A percentile compares a stretch with the other conserved stretches of the same genome.
These are phyloP conservation scores for Caryopteris hybrid DNA, from an alignment of 305 asterid species.

Conservation along the genomic window DNA sequence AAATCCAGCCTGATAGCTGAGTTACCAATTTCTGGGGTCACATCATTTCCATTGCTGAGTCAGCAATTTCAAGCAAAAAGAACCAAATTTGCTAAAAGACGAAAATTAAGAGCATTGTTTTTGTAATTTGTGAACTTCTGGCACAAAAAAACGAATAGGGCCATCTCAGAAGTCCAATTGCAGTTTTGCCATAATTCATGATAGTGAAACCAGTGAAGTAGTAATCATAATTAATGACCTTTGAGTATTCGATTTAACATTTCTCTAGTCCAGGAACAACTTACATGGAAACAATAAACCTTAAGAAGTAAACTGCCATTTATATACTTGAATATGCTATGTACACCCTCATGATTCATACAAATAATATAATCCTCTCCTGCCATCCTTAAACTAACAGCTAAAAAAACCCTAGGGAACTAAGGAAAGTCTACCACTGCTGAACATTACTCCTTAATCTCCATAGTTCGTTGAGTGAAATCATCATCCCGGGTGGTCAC, in stretches of 20 bases:
- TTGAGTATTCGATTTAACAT: neutral
- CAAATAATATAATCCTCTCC: neutral
- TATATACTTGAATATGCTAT: neutral
- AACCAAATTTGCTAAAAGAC: too few relatives aligned
- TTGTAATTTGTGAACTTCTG: too few relatives aligned
- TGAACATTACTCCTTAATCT: neutral
- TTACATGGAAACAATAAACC: neutral
- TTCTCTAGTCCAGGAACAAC: neutral
- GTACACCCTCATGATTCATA: neutral
- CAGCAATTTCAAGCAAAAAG: too few relatives aligned
- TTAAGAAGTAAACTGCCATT: neutral
- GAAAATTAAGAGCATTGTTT: too few relatives aligned
- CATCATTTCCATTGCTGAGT: too few relatives aligned
- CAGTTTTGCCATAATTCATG: neutral
- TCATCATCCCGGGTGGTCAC: too few relatives aligned
- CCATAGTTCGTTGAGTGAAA: neutral
- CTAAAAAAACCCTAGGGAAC: neutral
- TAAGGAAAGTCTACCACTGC: neutral
- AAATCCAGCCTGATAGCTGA: too few relatives aligned
- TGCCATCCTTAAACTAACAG: neutral
- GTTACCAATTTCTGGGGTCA: too few relatives aligned
- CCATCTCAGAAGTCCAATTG: too few relatives aligned
- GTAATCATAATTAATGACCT: neutral
- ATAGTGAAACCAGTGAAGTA: neutral
- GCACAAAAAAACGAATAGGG: too few relatives aligned